These are phyloP conservation scores for Candida ficus DNA, from an alignment of 805 yeast genomes.

Conservation along the genomic window DNA sequence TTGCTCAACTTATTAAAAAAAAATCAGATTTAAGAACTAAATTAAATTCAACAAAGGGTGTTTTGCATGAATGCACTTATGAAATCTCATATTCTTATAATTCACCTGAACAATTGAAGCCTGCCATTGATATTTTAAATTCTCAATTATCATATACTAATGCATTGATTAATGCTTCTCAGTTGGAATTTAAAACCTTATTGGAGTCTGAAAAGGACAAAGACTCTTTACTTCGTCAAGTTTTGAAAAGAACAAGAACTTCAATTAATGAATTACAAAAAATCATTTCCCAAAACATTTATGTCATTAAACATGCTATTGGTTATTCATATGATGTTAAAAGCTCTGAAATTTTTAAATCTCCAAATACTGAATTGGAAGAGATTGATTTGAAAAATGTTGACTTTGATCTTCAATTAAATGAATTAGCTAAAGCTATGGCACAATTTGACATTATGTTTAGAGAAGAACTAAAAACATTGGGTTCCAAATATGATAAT, in stretches of 20 bases:
- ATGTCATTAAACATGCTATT: constrained; percentile 28
- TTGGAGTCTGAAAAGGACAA: constrained; percentile 17
- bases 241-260: constrained; percentile 26
- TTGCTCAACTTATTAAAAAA: constrained; percentile 30
- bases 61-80: constrained; percentile 41
- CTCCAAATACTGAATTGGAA: constrained; percentile 12
- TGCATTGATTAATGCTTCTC: constrained; percentile 45
- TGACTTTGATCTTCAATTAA: constrained; percentile 24
- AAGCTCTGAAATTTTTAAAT: background rate
- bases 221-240: constrained; percentile 28
- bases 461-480: constrained; percentile 29
- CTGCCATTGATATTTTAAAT: constrained; percentile 29
- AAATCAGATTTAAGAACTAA: constrained; percentile 30
- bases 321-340: constrained; percentile 38
- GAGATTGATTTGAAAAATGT: constrained; percentile 18
- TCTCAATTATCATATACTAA: constrained; percentile 30
- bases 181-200: constrained; percentile 32
- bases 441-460: constrained; percentile 30
- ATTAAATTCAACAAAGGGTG: constrained; percentile 31
- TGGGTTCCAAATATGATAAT: constrained; percentile 24
- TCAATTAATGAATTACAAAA: constrained; percentile 32
- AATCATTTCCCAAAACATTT: constrained; percentile 29
- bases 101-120: constrained; percentile 37
- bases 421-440: constrained; percentile 27
- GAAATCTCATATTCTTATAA: constrained; percentile 44